phyloP scores from a whole-genome alignment of 352 stramenopile species.

The Pythium dissimile region DNA sequence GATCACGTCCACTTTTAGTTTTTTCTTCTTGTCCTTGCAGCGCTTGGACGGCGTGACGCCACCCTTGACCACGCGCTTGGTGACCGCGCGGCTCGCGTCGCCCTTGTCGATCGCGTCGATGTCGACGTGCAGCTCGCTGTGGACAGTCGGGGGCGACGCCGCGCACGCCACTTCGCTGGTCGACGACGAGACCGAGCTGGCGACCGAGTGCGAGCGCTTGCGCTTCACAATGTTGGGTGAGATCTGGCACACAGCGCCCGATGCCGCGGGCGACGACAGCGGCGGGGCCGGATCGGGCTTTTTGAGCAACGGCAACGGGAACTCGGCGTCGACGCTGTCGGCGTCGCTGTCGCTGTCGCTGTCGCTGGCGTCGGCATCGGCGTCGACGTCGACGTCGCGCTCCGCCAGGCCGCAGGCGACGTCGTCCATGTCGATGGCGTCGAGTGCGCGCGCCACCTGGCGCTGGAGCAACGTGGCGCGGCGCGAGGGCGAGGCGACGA shows the following conservation, averaged over 20 bases:
- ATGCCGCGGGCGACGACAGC: background rate
- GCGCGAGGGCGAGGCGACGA: conserved; percentile 20
- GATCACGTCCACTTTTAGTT: conserved; percentile 57
- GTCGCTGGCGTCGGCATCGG: background rate
- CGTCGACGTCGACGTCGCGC: background rate
- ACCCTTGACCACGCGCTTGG: conserved; percentile 22
- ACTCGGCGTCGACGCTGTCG: background rate
- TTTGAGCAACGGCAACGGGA: background rate
- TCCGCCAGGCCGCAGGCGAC: background rate
- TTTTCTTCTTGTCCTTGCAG: conserved; percentile 54
- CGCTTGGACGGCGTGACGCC: conserved; percentile 44
- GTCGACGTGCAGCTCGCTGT: conserved; percentile 14
- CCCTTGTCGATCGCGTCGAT: conserved; percentile 15
- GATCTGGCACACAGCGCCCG: conserved; percentile 25
- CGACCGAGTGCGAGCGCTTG: conserved; percentile 55
- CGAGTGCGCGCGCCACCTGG: conserved; percentile 46
- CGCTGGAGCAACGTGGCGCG: conserved; percentile 37
- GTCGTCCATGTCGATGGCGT: conserved; percentile 42
- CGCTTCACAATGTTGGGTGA: conserved; percentile 49
- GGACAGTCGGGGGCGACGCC: background rate
- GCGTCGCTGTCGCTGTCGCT: background rate
- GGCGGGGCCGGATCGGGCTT: conserved; percentile 2
- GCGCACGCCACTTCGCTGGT: conserved; percentile 20
- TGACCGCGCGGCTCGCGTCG: background rate
- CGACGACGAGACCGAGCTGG: conserved; percentile 12